Conservation (phyloP, 352 stramenopile species). For the Thraustotheca clavata region DNA sequence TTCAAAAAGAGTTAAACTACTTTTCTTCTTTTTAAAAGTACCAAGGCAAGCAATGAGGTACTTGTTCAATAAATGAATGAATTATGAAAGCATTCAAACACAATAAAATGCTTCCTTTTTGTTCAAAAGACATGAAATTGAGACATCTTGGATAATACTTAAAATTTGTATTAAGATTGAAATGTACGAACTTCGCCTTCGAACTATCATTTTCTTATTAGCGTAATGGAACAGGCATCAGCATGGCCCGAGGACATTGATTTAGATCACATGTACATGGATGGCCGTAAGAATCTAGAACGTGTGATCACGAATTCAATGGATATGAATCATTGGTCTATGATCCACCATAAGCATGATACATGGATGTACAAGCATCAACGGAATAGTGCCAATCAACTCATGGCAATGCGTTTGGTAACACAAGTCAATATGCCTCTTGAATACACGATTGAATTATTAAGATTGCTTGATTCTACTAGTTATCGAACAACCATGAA, state of each 20-base stretch:
- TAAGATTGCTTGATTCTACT: slow-evolving; percentile 51
- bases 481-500: slow-evolving; percentile 63
- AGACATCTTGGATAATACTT: too few relatives aligned
- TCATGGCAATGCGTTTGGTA: slow-evolving; percentile 62
- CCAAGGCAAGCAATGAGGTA: too few relatives aligned
- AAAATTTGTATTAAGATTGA: too few relatives aligned
- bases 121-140: too few relatives aligned
- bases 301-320: slow-evolving; percentile 51
- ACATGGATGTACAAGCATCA: slow-evolving; percentile 64
- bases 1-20: too few relatives aligned
- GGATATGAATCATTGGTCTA: slow-evolving; percentile 66
- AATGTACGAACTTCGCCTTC: slow-evolving; percentile 6
- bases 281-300: slow-evolving; percentile 58
- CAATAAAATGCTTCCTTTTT: too few relatives aligned
- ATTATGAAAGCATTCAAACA: too few relatives aligned
- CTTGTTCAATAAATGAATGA: too few relatives aligned
- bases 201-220: background rate
- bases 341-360: slow-evolving; percentile 57
- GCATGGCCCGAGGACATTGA: slow-evolving; percentile 70
- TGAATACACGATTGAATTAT: slow-evolving; percentile 65
- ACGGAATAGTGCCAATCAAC: slow-evolving; percentile 76
- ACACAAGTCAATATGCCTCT: slow-evolving; percentile 57
- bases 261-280: slow-evolving; percentile 64
- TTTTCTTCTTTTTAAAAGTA: too few relatives aligned
- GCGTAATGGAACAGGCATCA: slow-evolving; percentile 12